Base-by-base conservation (phyloP, 108 stramenopile species). In the Pseudonitzschia delicatissima region DNA sequence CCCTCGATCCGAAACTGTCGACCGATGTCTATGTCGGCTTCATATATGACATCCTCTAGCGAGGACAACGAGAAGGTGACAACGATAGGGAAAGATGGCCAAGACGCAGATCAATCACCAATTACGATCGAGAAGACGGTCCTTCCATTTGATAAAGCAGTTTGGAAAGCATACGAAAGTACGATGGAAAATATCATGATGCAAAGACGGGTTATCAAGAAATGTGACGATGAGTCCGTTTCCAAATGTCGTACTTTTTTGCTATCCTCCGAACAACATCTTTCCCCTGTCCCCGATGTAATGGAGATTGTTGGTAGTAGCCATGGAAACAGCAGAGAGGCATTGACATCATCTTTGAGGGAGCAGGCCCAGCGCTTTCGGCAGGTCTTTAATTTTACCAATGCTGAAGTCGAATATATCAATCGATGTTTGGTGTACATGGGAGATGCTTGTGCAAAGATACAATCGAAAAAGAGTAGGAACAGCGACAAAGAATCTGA, bases 401-500 rank as follows among this genome's bases (percentile, higher is more conserved):
- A 63, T 12, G 29, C 27, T 0, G 67, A 84, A 45, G 70, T 70
- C 36, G 55, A 77, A 2, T 77, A 62, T 64, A 28, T 57, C 12
- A 62, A 25, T 3, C 64, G 79, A 23, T 64, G 53, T 44, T 57
- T 87, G 26, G 60, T 66, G 15, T 71, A 76, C 25, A n/a, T 87
- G 20, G 85, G 81, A 34, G 73, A 80, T 44, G 37, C 25, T 39
- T 81, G 85, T 62, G 85, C 85, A 48, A 78, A 72, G 44, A 18
- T 57, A 13, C 60, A 42, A 23, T 37, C 39, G 5, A 42, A 42
- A 42, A 65, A 39, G 4, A 28, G 8, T 12, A 32, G 11, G 31
- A 55, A 53, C 7, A 25, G 2, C 21, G 51, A 27, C 27, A 28
- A 23, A 20, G 27, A 55, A n/a, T n/a, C 6, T 3, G 17, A 35